Evolutionary conservation across 768 basidiomycete genomes (phyloP).

Genomic region (Lepiota subincarnata): DNA sequence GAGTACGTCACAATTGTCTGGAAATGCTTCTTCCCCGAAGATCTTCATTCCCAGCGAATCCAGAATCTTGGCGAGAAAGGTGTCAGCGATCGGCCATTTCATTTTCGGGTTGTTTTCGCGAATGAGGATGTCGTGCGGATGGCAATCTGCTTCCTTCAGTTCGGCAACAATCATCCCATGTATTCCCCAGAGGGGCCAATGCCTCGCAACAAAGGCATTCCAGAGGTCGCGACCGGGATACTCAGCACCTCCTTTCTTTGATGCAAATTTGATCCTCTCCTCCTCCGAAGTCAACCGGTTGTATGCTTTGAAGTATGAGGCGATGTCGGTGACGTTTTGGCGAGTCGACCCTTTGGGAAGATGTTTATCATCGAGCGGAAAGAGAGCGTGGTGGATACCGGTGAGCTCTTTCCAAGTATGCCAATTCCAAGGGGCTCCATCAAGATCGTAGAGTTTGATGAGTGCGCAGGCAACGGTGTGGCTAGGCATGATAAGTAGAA

Average conservation of each 20-base stretch:
- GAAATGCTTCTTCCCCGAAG: background rate
- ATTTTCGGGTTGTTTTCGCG: background rate
- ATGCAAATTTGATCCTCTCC: conserved; percentile 12
- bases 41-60: background rate
- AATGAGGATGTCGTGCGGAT: background rate
- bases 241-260: background rate
- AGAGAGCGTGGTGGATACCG: conserved; percentile 14
- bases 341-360: conserved; percentile 15
- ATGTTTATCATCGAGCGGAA: conserved; percentile 12
- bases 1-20: background rate
- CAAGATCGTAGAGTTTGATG: background rate
- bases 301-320: conserved; percentile 15
- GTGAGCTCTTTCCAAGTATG: conserved; percentile 15
- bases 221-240: background rate
- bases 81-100: background rate
- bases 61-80: background rate
- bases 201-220: background rate
- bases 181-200: background rate
- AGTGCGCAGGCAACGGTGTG: conserved; percentile 2
- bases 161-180: background rate
- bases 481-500: conserved; percentile 1
- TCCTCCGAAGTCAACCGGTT: background rate
- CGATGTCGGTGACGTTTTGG: conserved; percentile 8
- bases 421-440: conserved; percentile 14
- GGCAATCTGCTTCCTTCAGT: background rate